Base-by-base conservation (phyloP, 345 rosid species). In the Camelina laxa region DNA sequence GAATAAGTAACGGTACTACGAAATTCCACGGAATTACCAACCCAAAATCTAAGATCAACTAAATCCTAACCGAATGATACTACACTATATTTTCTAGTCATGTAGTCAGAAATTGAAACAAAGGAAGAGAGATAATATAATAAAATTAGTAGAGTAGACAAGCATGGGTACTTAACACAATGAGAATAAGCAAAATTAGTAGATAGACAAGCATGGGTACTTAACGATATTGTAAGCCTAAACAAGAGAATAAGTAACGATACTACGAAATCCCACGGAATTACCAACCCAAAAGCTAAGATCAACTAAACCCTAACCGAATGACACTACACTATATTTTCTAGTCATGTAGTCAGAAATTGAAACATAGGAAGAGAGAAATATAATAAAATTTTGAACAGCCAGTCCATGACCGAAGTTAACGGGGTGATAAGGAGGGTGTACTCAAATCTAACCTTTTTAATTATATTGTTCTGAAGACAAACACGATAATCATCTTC, bases 401-500 rank as follows among this genome's bases (percentile, higher is more conserved):
- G n/a, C n/a, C n/a, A n/a, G n/a, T n/a, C n/a, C n/a, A n/a, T n/a
- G n/a, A n/a, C n/a, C n/a, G n/a, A n/a, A n/a, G n/a, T n/a, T 8
- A 36, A 64, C 31, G 3, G 27, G 51, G 9, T 51, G 33, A 33
- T 44, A 31, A 42, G n/a, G 47, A 74, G 55, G 53, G 38, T 7
- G 50, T 49, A 39, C 39, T 17, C 22, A 65, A 39, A 70, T 22
- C 83, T 66, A 78, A 90, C 99, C 98, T 96, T 89, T 33, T 44
- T 78, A 60, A 91, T 83, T 60, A 92, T 88, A 67, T 83, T 74
- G 79, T 91, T 91, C 51, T 58, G 84, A 20, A 89, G 83, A 86
- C 99, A 96, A 70, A 91, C 93, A 55, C 98, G 96, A 50, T 96
- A 90, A 82, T 92, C 99, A 67, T 96, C 98, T 82, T 96, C 99